Conservation (phyloP, 805 yeast genomes). For the Jamesozyma piceae region DNA sequence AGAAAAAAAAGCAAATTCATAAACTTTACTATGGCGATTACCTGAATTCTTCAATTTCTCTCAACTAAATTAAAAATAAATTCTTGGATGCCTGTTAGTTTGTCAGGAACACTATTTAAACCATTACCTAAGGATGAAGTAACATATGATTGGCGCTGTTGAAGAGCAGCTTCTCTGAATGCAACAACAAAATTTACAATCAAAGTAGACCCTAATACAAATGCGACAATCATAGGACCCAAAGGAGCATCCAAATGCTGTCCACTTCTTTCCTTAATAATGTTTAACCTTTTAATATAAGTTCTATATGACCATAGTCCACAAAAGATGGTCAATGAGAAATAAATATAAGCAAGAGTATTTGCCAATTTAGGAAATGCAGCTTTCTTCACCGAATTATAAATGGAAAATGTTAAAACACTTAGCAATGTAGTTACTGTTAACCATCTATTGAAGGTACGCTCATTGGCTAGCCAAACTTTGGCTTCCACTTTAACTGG, state of each 20-base stretch:
- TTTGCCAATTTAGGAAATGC: conserved; percentile 57
- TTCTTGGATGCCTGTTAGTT: conserved; percentile 24
- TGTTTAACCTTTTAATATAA: conserved; percentile 58
- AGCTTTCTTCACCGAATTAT: conserved; percentile 62
- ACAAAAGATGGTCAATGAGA: conserved; percentile 69
- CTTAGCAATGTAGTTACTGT: conserved; percentile 79
- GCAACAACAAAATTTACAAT: conserved; percentile 66
- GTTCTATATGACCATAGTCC: conserved; percentile 85
- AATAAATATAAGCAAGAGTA: conserved; percentile 66
- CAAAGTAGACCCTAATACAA: conserved; percentile 58
- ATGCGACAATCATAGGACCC: conserved; percentile 78
- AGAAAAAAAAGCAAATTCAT: too few species aligned
- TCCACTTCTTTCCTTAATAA: conserved; percentile 75
- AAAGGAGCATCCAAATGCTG: conserved; percentile 79
- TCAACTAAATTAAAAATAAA: conserved; percentile 30
- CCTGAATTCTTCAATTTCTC: conserved; percentile 15
- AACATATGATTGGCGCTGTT: background rate
- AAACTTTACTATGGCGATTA: too few species aligned
- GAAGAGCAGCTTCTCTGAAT: conserved; percentile 32
- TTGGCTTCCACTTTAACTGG: conserved; percentile 93
- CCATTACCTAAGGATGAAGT: background rate
- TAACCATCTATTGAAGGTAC: conserved; percentile 94
- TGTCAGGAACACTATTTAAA: conserved; percentile 7
- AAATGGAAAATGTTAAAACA: conserved; percentile 74
- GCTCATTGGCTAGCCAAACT: conserved; percentile 97